phyloP scores from a whole-genome alignment of 73 alveolate species.

The Effrenium voratum region DNA sequence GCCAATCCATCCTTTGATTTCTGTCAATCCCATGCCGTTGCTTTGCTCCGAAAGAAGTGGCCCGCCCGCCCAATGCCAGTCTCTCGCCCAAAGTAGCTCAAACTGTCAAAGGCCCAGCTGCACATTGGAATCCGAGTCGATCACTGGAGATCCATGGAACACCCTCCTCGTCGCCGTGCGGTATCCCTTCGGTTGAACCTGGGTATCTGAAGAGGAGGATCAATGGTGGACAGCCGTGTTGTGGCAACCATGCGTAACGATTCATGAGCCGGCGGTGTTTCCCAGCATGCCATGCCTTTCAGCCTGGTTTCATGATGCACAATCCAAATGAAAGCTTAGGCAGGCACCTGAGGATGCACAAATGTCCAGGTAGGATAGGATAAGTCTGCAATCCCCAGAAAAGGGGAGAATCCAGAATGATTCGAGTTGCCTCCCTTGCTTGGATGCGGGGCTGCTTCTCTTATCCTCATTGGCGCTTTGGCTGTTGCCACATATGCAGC shows the following conservation, averaged over 20 bases:
- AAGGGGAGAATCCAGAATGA: slow-evolving; percentile 55
- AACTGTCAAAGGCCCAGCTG: background rate
- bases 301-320: background rate
- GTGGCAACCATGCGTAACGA: background rate
- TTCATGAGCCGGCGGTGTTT: background rate
- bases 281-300: background rate
- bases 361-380: slow-evolving; percentile 64
- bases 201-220: background rate
- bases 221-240: background rate
- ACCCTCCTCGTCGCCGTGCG: slow-evolving; percentile 45
- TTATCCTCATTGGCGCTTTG: slow-evolving; percentile 33
- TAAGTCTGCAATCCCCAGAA: slow-evolving; percentile 12
- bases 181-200: slow-evolving; percentile 66
- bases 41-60: no score
- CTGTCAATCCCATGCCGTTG: no score
- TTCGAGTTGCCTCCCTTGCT: slow-evolving; percentile 73
- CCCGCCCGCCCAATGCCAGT: no score
- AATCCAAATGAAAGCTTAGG: no score
- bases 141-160: slow-evolving; percentile 67
- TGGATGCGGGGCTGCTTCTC: slow-evolving; percentile 41
- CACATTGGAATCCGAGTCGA: slow-evolving; percentile 64
- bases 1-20: no score
- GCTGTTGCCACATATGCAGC: background rate
- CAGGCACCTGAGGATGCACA: slow-evolving; percentile 67
- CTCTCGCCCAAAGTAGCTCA: no score